Base-by-base conservation (phyloP, 805 yeast species). In the Kuraishia hungarica region DNA sequence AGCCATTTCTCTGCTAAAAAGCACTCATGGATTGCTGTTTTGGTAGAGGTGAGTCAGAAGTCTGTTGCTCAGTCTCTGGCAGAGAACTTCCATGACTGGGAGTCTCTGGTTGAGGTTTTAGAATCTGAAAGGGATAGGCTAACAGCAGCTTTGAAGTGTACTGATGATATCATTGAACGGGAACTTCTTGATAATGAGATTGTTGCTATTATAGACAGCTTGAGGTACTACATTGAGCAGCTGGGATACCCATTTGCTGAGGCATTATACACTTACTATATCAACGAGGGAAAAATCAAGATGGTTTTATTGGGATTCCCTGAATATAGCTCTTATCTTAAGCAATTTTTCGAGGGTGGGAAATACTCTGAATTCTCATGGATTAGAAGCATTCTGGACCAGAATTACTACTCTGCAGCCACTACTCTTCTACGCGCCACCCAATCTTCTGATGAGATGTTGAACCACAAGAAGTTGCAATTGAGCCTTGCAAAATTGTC, bases 401-500 rank as follows among this genome's bases (percentile, higher is more conserved):
- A 73, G 2, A 72, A 82, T 10, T 87, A 76, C 63, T 59, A 53
- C 3, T 63, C 67, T 1, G 93, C 91, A 0, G 71, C 85, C 1
- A 61, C 65, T 15, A 72, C 75, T 1, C 61, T 72, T 2, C 63
- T 68, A 1, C 76, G 81, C 26, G 71, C 76, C 3, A 69, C 72
- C 15, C 24, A 55, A 17, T 65, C 74, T 2, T 58, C 64, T 2
- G 77, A 76, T 19, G 81, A 79, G 24, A 62, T 69, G 10, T 71
- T 76, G 50, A 68, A 68, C 13, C 78, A 77, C 59, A 79, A 78
- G 61, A 81, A 78, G 60, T 62, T 86, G 22, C 83, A 83, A 59
- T 74, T 84, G 57, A 86, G 89, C 55, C 68, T 90, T 52, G 92
- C 96, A 1, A 90, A 90, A 66, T 68, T 91, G 22, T 70, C 89